A percentile compares a stretch with the other conserved stretches of the same genome.
These are phyloP conservation scores for Collybia sordida DNA, from an alignment of 768 basidiomycete species.

Conservation along the genomic window DNA sequence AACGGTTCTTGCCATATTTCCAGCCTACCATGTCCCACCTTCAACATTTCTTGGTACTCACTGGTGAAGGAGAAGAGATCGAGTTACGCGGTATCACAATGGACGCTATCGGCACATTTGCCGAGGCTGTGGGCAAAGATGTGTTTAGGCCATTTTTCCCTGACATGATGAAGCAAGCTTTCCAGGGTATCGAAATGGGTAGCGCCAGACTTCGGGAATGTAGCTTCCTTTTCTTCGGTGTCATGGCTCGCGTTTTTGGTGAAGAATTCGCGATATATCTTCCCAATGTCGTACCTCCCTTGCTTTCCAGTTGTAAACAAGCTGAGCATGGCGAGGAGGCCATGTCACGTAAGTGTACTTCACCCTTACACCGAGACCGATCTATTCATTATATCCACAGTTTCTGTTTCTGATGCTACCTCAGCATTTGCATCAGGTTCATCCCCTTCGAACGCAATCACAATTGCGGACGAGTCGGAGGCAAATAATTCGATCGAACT, in stretches of 20 bases:
- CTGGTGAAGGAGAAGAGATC: constrained; percentile 86
- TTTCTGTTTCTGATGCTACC: constrained; percentile 53
- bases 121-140: constrained; percentile 94
- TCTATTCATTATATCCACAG: constrained; percentile 25
- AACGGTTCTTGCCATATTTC: constrained; percentile 92
- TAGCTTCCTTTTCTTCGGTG: constrained; percentile 97
- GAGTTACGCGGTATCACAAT: constrained; percentile 97
- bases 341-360: constrained; percentile 36
- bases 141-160: constrained; percentile 93
- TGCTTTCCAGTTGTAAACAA: constrained; percentile 82
- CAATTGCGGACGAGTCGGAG: constrained; percentile 55
- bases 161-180: constrained; percentile 95
- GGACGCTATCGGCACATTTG: constrained; percentile 98
- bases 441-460: constrained; percentile 69
- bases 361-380: neutral
- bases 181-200: constrained; percentile 85
- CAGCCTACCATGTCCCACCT: constrained; percentile 86
- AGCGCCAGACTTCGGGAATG: constrained; percentile 90
- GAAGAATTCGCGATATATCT: constrained; percentile 92
- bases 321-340: constrained; percentile 71
- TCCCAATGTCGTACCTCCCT: constrained; percentile 79
- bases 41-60: constrained; percentile 83
- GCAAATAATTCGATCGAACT: constrained; percentile 61
- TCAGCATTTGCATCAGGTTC: constrained; percentile 72
- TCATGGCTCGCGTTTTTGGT: constrained; percentile 96